Evolutionary conservation across 257 asterid genomes (phyloP).

Genomic region (Solanum sitiens): DNA sequence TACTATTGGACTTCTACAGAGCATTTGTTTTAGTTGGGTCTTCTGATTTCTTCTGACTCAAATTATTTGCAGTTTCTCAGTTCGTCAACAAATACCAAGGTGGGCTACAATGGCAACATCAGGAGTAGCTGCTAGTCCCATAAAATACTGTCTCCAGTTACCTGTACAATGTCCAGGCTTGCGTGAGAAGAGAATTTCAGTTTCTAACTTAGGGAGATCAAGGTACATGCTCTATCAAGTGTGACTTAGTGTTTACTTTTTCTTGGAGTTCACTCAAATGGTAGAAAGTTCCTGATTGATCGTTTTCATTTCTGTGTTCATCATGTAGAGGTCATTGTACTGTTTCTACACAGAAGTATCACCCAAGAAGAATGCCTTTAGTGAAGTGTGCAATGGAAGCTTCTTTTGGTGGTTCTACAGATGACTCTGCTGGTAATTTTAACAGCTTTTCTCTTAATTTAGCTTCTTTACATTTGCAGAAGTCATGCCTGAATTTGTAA

Average conservation of each 20-base stretch:
- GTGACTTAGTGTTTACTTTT: neutral
- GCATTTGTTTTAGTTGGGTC: neutral
- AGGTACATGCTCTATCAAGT: slow-evolving; percentile 9
- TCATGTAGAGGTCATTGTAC: slow-evolving; percentile 29
- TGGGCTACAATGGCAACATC: slow-evolving; percentile 32
- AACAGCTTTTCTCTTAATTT: neutral
- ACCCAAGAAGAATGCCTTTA: slow-evolving; percentile 12
- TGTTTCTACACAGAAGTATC: slow-evolving; percentile 22
- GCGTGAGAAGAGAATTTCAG: slow-evolving; percentile 21
- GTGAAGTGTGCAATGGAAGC: slow-evolving; percentile 81
- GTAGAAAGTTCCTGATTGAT: slow-evolving; percentile 1
- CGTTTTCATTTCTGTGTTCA: slow-evolving; percentile 1
- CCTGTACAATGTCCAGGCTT: slow-evolving; percentile 25
- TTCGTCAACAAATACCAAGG: slow-evolving; percentile 4
- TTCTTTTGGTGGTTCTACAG: slow-evolving; percentile 54
- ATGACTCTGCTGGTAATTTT: slow-evolving; percentile 51
- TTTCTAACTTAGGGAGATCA: slow-evolving; percentile 20
- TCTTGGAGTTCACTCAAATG: neutral
- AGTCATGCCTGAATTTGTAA: neutral
- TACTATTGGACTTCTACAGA: neutral
- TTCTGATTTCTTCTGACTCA: neutral
- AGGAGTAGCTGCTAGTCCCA: slow-evolving; percentile 51
- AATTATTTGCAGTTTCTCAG: slow-evolving; percentile 11
- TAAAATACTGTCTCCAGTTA: slow-evolving; percentile 18
- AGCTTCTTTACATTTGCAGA: neutral